A percentile compares a stretch with the other conserved stretches of the same genome.
Evolutionary conservation across 2,329 filamentous ascomycete genomes (phyloP).

Genomic region (Penicillium sp.): DNA sequence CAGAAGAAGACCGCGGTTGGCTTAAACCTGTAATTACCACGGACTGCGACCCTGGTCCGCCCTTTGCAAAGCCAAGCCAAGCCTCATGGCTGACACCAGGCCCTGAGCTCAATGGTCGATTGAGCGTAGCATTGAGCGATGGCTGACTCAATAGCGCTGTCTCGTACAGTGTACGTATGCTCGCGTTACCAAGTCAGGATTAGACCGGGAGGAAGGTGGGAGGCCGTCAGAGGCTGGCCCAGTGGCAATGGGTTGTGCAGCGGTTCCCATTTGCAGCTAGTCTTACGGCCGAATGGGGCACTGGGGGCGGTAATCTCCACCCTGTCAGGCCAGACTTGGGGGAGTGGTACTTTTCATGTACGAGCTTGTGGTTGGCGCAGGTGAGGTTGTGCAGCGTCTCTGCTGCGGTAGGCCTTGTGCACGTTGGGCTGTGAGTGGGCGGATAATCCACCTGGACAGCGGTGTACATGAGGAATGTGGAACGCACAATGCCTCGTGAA

Average conservation of each 20-base stretch:
- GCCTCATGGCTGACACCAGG: slow-evolving; percentile 10
- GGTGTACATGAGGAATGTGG: neutral
- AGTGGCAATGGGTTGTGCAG: slow-evolving; percentile 3
- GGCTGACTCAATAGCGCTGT: neutral
- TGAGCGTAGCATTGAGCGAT: slow-evolving; percentile 1
- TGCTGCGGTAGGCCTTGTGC: neutral
- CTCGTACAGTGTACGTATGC: slow-evolving; percentile 12
- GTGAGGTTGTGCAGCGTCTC: slow-evolving; percentile 1
- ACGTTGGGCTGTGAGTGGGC: neutral
- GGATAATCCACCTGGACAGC: neutral
- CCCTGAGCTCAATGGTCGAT: slow-evolving; percentile 9
- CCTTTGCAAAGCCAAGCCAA: slow-evolving; percentile 18
- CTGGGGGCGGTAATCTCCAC: slow-evolving; percentile 1
- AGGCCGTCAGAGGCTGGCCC: slow-evolving; percentile 1
- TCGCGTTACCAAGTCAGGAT: slow-evolving; percentile 8
- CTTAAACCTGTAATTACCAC: slow-evolving; percentile 11
- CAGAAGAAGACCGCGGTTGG: slow-evolving; percentile 20
- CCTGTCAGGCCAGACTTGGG: neutral
- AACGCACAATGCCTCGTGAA: neutral
- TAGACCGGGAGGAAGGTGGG: neutral
- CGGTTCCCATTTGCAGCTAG: neutral
- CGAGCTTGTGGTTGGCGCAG: neutral
- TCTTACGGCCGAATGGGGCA: neutral
- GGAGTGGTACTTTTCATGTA: neutral
- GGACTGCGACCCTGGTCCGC: slow-evolving; percentile 6